Base-by-base conservation (phyloP, 202 grass and related monocot species). In the Hordeum pubiflorum region DNA sequence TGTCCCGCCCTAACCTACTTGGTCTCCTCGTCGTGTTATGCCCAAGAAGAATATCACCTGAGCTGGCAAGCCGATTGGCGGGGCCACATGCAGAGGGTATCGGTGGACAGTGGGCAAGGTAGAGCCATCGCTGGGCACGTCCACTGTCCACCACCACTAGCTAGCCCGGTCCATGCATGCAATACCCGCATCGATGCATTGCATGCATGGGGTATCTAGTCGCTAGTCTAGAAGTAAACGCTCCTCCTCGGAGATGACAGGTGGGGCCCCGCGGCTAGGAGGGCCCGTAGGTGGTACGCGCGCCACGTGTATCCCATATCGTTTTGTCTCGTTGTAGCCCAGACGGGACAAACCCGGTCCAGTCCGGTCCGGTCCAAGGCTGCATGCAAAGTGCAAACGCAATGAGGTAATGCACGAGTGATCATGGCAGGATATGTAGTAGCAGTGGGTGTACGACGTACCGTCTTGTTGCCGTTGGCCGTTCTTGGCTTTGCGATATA, bases 291-390 rank as follows among this genome's bases (percentile, higher is more conserved):
- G 13, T 37, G 78, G 72, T 20, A 22, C n/a, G 37, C 7, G 31
- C 52, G 58, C 87, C 82, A 67, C 70, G 85, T 88, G 91, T 87
- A 77, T 9, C 48, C 22, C 72, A 82, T 32, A 36, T 76, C 31
- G 66, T 76, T 86, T 91, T 91, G 81, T 91, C 86, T 55, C 69
- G 84, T 82, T 58, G 78, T 62, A 60, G n/a, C 20, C 20, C 56
- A 84, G 37, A 87, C 77, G 88, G 83, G 80, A 88, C 85, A 90
- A 88, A 75, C 41, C 44, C 63, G 65, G 83, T 32, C 44, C 63
- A 59, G 83, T 79, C 44, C 63, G 65, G 83, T 32, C 44, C 63
- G 65, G 83, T 82, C 82, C 60, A 82, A 74, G 74, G 36, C 75
- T 52, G 55, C 86, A 57, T 59, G 55, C 86, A 44, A 77, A 72